Base-by-base conservation (phyloP, 1,284 basidiomycete genomes). In the Malassezia sympodialis region DNA sequence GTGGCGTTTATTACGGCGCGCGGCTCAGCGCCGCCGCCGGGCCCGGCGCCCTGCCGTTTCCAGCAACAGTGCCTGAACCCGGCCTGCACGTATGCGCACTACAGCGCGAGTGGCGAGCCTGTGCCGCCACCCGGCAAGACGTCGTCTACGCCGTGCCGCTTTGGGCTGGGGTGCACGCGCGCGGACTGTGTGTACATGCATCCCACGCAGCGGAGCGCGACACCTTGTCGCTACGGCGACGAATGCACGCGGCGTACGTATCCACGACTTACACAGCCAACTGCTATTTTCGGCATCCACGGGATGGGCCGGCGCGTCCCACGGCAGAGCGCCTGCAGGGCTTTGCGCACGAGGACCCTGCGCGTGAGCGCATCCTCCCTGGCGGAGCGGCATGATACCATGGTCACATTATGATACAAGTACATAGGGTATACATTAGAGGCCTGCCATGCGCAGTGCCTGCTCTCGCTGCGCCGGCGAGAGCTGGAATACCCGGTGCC, bases 281-380 rank as follows among this genome's bases (percentile, higher is more conserved):
- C 48, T 68, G 66, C 55, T 60, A 60, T 49, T 68, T 66, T 37
- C 49, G 58, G 11, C 66, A 68, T 24, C 64, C 64, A 1, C 56
- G 53, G 19, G 53, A 54, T 44, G 40, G 17, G 19, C 49, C 52
- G 11, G 37, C 32, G 30, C 39, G 24, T 17, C 40, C 49, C 21
- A 59, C 53, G 21, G 47, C 53, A 1, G 58, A 52, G n/a, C 48
- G 53, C 10, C 45, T 55, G 11, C 26, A 27, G 21, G 32, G 53
- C 23, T 59, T 56, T 50, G 53, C 53, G 5, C 26, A 34, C 6
- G 49, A 49, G 15, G 51, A 51, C 19, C 37, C 14, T 5, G 42
- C 49, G 34, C 31, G 48, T 7, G 57, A 59, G 47, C 47, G 44
- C 17, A 51, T 59, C 15, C 37, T 59, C 19, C 45, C 52, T 27